phyloP scores from a whole-genome alignment of 1,139 yeast genomes.

The Hansenula anomala region DNA sequence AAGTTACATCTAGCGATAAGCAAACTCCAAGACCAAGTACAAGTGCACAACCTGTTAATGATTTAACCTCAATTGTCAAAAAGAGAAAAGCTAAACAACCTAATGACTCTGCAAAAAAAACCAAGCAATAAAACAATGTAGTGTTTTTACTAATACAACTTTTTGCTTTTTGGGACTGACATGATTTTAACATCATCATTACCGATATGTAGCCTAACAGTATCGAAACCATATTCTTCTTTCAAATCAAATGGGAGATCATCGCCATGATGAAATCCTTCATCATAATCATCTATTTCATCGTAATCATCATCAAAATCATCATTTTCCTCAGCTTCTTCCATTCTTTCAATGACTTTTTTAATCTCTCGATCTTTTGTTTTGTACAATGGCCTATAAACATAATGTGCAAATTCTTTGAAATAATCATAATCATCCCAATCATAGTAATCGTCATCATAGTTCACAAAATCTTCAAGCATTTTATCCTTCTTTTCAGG shows the following conservation, averaged over 20 bases:
- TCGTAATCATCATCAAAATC: conserved; percentile 2
- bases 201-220: conserved; percentile 6
- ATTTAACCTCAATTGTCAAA: conserved; percentile 50
- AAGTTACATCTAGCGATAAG: conserved; percentile 25
- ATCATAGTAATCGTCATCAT: conserved; percentile 8
- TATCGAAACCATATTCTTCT: conserved; percentile 19
- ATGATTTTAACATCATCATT: not conserved
- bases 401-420: conserved; percentile 12
- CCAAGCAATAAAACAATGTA: conserved; percentile 8
- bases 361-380: conserved; percentile 5
- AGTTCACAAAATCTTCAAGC: conserved; percentile 4
- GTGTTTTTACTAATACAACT: not conserved
- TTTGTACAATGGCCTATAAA: conserved; percentile 6
- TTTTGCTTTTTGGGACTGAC: not conserved
- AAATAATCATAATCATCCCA: conserved; percentile 17
- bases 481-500: conserved; percentile 6
- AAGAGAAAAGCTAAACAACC: conserved; percentile 37
- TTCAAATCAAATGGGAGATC: conserved; percentile 12
- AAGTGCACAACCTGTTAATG: conserved; percentile 37
- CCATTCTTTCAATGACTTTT: conserved; percentile 2
- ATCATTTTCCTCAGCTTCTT: conserved; percentile 1
- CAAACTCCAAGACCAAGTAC: conserved; percentile 11
- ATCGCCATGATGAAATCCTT: not conserved
- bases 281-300: conserved; percentile 3
- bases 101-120: conserved; percentile 10